Evolutionary conservation across 2,329 filamentous ascomycete species (phyloP), one percentile per base, ranked within the genome.

Genomic region (Purpureocillium takamizusanense): DNA sequence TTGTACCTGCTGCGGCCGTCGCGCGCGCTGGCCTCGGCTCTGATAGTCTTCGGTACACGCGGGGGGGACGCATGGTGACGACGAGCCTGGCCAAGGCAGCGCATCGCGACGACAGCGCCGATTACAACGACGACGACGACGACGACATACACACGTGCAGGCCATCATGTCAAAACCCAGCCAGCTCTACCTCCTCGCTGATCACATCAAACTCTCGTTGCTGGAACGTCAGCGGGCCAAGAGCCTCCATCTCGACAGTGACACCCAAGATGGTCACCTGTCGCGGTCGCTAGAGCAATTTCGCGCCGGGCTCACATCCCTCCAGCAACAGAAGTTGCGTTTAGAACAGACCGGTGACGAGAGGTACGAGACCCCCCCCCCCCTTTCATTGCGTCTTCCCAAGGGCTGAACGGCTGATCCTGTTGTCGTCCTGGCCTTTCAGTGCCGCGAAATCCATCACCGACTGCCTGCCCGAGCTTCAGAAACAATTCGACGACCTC

Each of bases 171-270:
- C 59, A 31, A 80, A 73, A 50, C 63, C 74, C 30, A 80, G 78
- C 54, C 89, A 95, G 62, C 81, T 97, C 49, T 87, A 89, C 59
- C 82, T 97, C 38, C 78, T 97, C 41, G 87, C 89, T 54, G 92
- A 98, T 66, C 90, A 97, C 63, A 86, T 97, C 71, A 95, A 97
- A 65, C 78, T 97, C 44, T 95, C 89, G 12, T 74, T 98, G 13
- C 79, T 97, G 18, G 92, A 97, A 67, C 81, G 90, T 42, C 83
- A 94, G 65, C 81, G 90, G 42, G 87, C 89, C 35, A 78, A 86
- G 52, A 84, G 80, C 12, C 74, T 95, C 33, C 81, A 87, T 49
- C 75, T 95, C 40, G 78, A 87, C 42, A 78, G 78, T 36, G 83
- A 83, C 56, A 79, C 81, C 15, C 86, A 95, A 61, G 88, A 95